Conservation (phyloP, 2,329 filamentous ascomycete genomes). For the Xylaria sp. region DNA sequence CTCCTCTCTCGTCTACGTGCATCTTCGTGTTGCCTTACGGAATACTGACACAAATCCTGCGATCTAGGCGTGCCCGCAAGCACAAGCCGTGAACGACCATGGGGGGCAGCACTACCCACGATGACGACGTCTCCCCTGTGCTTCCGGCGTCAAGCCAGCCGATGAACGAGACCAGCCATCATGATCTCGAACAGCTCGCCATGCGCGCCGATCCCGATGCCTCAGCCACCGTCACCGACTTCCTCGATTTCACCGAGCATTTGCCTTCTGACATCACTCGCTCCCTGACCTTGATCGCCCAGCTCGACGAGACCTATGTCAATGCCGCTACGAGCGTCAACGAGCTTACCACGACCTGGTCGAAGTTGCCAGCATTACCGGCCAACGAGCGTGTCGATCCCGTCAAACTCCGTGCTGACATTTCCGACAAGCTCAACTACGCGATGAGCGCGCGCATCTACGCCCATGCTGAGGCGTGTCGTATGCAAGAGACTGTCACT, state of each 20-base stretch:
- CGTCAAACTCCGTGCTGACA: conserved; percentile 51
- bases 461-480: conserved; percentile 56
- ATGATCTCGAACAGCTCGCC: conserved; percentile 41
- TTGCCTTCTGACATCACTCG: conserved; percentile 61
- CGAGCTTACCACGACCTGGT: conserved; percentile 53
- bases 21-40: neutral
- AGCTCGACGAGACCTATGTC: conserved; percentile 56
- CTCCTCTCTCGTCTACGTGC: neutral
- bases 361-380: conserved; percentile 46
- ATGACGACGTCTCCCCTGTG: conserved; percentile 33
- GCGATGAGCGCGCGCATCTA: conserved; percentile 53
- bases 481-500: conserved; percentile 59
- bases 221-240: conserved; percentile 64
- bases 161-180: conserved; percentile 32
- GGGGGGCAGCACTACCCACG: conserved; percentile 8
- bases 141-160: conserved; percentile 11
- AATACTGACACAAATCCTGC: neutral
- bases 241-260: conserved; percentile 65
- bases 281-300: conserved; percentile 59
- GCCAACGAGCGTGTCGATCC: conserved; percentile 44
- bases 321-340: conserved; percentile 51
- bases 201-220: conserved; percentile 59
- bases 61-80: neutral
- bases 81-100: neutral
- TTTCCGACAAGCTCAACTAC: conserved; percentile 52